phyloP scores from a whole-genome alignment of 169 alveolate species.

The Eimeria necatrix region DNA sequence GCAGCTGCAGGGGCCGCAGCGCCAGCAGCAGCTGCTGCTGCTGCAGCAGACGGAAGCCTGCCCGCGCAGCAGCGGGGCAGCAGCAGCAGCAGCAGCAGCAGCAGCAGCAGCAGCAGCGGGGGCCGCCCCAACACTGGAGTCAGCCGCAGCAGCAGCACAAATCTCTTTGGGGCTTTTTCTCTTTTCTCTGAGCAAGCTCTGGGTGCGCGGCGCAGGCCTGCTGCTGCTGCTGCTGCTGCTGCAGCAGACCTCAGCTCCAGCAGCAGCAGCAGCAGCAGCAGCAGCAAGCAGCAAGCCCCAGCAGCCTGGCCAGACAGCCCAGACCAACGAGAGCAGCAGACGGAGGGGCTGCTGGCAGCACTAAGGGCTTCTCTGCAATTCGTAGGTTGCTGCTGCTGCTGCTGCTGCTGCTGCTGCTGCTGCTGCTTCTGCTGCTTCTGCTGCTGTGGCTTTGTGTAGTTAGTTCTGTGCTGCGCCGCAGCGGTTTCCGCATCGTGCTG shows the following conservation, averaged over 20 bases:
- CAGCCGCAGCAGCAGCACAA: background rate
- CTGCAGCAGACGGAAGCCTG: too few species aligned
- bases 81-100: background rate
- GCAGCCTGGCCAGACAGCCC: background rate
- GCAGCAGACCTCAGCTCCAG: background rate
- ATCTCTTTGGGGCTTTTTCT: background rate
- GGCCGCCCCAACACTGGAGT: background rate
- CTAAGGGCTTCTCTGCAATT: background rate
- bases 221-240: too few species aligned
- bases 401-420: too few species aligned
- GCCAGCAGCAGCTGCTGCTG: background rate
- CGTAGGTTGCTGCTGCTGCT: too few species aligned
- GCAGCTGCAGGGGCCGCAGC: background rate
- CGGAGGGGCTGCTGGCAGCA: background rate
- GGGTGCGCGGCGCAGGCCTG: background rate
- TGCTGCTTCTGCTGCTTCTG: too few species aligned
- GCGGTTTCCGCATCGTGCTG: too few species aligned
- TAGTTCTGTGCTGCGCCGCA: too few species aligned
- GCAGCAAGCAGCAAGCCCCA: too few species aligned
- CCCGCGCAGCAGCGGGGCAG: too few species aligned
- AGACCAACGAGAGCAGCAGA: background rate
- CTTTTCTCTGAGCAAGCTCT: background rate
- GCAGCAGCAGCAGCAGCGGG: too few species aligned
- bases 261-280: constrained; percentile 38
- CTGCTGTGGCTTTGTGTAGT: too few species aligned